Base-by-base conservation (phyloP, 345 rosid species). In the Chamaenerion angustifolium region DNA sequence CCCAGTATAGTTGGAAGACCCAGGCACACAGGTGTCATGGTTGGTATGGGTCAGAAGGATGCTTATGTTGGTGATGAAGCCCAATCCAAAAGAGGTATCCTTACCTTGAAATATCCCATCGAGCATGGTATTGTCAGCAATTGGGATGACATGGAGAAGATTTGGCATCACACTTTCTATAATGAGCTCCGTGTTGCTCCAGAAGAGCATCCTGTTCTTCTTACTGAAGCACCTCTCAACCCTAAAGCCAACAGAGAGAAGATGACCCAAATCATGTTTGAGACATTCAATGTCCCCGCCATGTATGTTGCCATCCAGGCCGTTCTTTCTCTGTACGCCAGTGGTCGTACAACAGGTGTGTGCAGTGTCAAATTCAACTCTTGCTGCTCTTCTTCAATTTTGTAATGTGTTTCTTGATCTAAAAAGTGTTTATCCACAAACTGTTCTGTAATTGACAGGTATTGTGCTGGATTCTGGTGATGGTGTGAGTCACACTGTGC, bases 241-340 rank as follows among this genome's bases (percentile, higher is more conserved):
- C 83, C 83, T 1, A 78, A 78, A 69, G 83, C 83, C 43, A 78
- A 78, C 66, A 78, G 83, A 25, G 83, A 78, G 59, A 78, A 78
- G 77, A 80, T 80, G 87, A 80, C 87, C n/a, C 87, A 80, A 65
- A 80, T 80, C 48, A 79, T 79, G 86, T 79, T 79, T 51, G 86
- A 79, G 70, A 79, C 86, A 8, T 79, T 79, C 60, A 63, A 79
- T 56, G 76, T 63, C 40, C 86, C 86, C 11, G 86, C 86, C 35
- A 79, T 76, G 77, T 76, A 76, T 64, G 77, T 79, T 53, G 79
- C 79, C 46, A 69, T 79, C 56, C 85, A 78, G 73, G 85, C 85
- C 0, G 85, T 75, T 46, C 71, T 76, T 11, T 76, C 81, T 25
- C 61, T 76, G 43, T 76, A 76, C 31, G 82, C 82, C 57, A 77